Evolutionary conservation across 2,329 filamentous ascomycete species (phyloP).

Genomic region (Nannizziopsis barbatae): DNA sequence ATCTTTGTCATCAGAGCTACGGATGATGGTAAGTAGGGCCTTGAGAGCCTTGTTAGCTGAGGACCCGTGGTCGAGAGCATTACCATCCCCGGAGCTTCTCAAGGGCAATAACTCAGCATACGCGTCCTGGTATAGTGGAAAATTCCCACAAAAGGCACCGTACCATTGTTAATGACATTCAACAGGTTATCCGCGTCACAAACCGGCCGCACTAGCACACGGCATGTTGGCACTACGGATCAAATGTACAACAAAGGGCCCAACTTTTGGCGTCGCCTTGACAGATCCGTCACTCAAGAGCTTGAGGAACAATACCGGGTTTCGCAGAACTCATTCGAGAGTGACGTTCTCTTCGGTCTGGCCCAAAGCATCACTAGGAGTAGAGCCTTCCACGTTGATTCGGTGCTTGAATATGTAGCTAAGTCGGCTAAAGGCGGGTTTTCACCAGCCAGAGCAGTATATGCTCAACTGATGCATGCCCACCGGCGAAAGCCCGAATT

Average conservation of each 20-base stretch:
- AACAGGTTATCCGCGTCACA: conserved; percentile 19
- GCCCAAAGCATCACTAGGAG: conserved; percentile 20
- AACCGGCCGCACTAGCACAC: conserved; percentile 6
- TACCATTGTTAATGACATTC: neutral
- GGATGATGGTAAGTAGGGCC: conserved; percentile 17
- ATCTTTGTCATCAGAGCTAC: conserved; percentile 17
- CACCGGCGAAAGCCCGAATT: conserved; percentile 17
- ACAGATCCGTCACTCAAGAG: conserved; percentile 18
- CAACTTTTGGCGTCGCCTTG: conserved; percentile 22
- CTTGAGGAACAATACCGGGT: conserved; percentile 20
- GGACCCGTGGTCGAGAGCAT: conserved; percentile 18
- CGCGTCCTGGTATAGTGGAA: conserved; percentile 19
- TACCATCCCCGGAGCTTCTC: conserved; percentile 17
- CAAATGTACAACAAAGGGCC: conserved; percentile 23
- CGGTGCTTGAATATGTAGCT: conserved; percentile 18
- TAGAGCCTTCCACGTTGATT: conserved; percentile 17
- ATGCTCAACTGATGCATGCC: conserved; percentile 21
- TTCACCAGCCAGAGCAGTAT: conserved; percentile 21
- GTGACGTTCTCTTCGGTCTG: conserved; percentile 21
- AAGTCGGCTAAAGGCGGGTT: conserved; percentile 18
- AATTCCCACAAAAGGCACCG: neutral
- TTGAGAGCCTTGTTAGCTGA: conserved; percentile 17
- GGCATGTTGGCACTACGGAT: conserved; percentile 19
- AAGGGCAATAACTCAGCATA: conserved; percentile 16
- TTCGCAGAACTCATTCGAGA: conserved; percentile 15